Evolutionary conservation across 768 basidiomycete genomes (phyloP), one percentile per base, ranked within the genome.

Genomic region (Naematelia aurantialba): DNA sequence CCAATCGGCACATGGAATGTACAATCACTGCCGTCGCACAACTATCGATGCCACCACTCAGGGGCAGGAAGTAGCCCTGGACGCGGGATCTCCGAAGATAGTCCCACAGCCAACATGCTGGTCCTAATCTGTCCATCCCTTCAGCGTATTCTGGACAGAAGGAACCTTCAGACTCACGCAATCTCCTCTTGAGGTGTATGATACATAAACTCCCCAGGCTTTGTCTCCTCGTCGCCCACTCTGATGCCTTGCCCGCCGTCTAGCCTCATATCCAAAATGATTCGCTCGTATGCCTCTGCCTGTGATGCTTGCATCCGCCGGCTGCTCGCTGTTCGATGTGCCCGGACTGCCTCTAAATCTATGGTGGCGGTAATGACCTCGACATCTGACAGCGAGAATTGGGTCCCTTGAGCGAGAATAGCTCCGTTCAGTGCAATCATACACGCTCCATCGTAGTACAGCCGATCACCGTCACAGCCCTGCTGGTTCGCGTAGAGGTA

Each of bases 41-140:
- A 67, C 90, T 92, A 75, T 99, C 96, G 56, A 99, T 91, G 14
- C 96, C 96, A 8, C 96, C 94, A 57, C 90, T 92, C 13, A 99
- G 81, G 0, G 96, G 94, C 21, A 98, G 79, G 70, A 98, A 98
- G 79, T 93, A 98, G 2, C 96, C 96, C 64, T 91, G 89, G 0
- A 88, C 91, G 8, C 89, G 82, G 4, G 94, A 98, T 45, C 96
- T 85, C 34, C 96, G 83, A 27, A 99, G 84, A 72, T 98, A 99
- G 74, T 99, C 96, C 96, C 96, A 99, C n/a, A 99, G 81, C 96
- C 96, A 99, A 73, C 96, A 98, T 14, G 94, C 96, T 5, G 96
- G 96, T 3, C 96, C 96, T 1, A 98, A 80, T 1, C 94, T 97
- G 62, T 25, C 47, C n/a, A 31, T 39, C 8, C 17, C 8, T 39